These are phyloP conservation scores for Trypanosoma platydactyli DNA, from an alignment of 208 protist genomes.

Conservation along the genomic window DNA sequence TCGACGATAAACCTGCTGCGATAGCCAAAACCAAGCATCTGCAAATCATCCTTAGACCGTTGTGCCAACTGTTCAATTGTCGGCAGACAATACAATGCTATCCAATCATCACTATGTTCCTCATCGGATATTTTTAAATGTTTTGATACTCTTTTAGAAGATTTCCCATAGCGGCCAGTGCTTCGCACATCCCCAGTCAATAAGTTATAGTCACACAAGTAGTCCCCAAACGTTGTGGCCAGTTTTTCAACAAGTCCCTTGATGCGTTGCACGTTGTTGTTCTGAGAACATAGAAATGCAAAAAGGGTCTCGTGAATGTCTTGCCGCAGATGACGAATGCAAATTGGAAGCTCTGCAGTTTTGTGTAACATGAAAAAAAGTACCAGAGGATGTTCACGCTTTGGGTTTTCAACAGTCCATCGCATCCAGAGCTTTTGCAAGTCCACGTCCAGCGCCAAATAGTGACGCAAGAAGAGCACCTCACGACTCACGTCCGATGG, in stretches of 20 bases:
- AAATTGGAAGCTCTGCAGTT: constrained; percentile 12
- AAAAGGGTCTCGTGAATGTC: constrained; percentile 76
- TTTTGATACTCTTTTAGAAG: background rate
- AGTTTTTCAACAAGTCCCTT: constrained; percentile 57
- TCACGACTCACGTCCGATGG: constrained; percentile 21
- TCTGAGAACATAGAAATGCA: constrained; percentile 82
- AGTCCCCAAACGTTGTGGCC: constrained; percentile 41
- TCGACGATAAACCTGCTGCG: constrained; percentile 70
- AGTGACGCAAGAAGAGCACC: constrained; percentile 42
- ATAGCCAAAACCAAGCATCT: constrained; percentile 66
- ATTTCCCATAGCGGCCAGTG: background rate
- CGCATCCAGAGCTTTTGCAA: constrained; percentile 44
- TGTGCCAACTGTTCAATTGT: constrained; percentile 38
- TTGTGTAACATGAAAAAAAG: constrained; percentile 20
- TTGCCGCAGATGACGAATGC: constrained; percentile 64
- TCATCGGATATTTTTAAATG: background rate
- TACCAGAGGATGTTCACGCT: constrained; percentile 56
- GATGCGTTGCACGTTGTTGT: constrained; percentile 81
- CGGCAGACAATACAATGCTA: constrained; percentile 53
- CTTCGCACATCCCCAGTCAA: constrained; percentile 32
- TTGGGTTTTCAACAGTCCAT: constrained; percentile 58
- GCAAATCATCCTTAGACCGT: constrained; percentile 40
- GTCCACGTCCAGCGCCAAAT: constrained; percentile 72
- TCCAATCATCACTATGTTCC: constrained; percentile 24
- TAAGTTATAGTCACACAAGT: constrained; percentile 52